These are phyloP conservation scores for Alternaria sp. DNA, from an alignment of 2,329 filamentous ascomycete species.

Conservation along the genomic window DNA sequence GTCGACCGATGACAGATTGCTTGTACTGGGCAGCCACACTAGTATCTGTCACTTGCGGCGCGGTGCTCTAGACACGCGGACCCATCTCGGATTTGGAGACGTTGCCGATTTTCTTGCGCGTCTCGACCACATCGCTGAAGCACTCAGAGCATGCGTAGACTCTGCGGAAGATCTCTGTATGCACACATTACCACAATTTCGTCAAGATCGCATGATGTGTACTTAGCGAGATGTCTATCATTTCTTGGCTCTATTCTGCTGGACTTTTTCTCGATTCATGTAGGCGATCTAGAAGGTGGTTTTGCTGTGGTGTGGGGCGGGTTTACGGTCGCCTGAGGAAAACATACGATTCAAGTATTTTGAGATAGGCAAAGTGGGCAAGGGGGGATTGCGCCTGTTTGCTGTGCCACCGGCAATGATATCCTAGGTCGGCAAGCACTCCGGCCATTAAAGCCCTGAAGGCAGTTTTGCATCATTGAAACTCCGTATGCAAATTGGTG, in stretches of 20 bases:
- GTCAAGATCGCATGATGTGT: conserved; percentile 15
- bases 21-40: conserved; percentile 1
- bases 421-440: conserved; percentile 10
- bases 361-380: conserved; percentile 10
- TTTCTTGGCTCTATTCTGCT: conserved; percentile 9
- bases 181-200: conserved; percentile 8
- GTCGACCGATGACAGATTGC: conserved; percentile 3
- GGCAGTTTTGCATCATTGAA: conserved; percentile 5
- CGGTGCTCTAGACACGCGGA: conserved; percentile 8
- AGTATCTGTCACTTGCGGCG: conserved; percentile 10
- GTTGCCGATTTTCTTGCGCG: conserved; percentile 7
- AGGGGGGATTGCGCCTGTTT: conserved; percentile 2
- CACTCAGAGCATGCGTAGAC: conserved; percentile 2
- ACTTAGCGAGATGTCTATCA: conserved; percentile 9
- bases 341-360: conserved; percentile 20
- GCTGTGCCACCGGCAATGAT: conserved; percentile 16
- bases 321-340: conserved; percentile 16
- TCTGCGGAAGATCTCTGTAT: conserved; percentile 8
- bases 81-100: conserved; percentile 6
- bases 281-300: conserved; percentile 7
- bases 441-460: conserved; percentile 8
- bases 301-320: conserved; percentile 17
- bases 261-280: conserved; percentile 10
- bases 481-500: conserved; percentile 3
- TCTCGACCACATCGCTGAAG: conserved; percentile 4